phyloP scores from a whole-genome alignment of 1,139 yeast genomes.

The Yamadazyma conglobata region DNA sequence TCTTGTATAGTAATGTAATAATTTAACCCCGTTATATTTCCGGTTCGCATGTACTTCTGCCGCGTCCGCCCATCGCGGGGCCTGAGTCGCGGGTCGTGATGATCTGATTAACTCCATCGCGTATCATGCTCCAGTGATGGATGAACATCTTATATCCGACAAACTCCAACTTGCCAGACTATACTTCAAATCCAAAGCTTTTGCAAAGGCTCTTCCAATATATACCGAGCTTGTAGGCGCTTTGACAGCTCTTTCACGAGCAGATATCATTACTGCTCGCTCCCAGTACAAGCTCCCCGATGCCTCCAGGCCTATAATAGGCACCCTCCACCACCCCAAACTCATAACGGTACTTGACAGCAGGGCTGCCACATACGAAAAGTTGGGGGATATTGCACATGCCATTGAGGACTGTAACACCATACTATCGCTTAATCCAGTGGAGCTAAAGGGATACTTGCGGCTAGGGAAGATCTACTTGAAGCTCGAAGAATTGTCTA shows the following conservation, averaged over 20 bases:
- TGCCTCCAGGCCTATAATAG: constrained; percentile 26
- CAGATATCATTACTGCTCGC: constrained; percentile 18
- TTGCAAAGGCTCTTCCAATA: constrained; percentile 23
- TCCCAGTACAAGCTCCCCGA: constrained; percentile 11
- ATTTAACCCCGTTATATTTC: too few species aligned
- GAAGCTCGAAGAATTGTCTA: constrained; percentile 25
- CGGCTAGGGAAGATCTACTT: constrained; percentile 47
- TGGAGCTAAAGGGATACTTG: constrained; percentile 58
- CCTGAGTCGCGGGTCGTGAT: too few species aligned
- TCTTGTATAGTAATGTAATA: too few species aligned
- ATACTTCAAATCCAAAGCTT: constrained; percentile 30
- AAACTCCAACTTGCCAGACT: constrained; percentile 30
- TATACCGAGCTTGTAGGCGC: constrained; percentile 19
- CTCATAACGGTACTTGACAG: constrained; percentile 36
- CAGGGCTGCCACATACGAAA: constrained; percentile 60
- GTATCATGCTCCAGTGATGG: constrained; percentile 6
- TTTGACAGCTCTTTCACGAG: constrained; percentile 11
- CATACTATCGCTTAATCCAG: constrained; percentile 47
- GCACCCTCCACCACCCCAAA: constrained; percentile 23
- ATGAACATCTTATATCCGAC: constrained; percentile 24
- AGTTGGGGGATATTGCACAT: constrained; percentile 32
- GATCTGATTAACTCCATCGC: too few species aligned
- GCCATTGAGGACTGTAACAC: constrained; percentile 47
- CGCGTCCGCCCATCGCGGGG: too few species aligned
- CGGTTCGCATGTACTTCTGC: too few species aligned